Base-by-base conservation (phyloP, 2,329 filamentous ascomycete genomes). In the Sporothrix variecibatus region DNA sequence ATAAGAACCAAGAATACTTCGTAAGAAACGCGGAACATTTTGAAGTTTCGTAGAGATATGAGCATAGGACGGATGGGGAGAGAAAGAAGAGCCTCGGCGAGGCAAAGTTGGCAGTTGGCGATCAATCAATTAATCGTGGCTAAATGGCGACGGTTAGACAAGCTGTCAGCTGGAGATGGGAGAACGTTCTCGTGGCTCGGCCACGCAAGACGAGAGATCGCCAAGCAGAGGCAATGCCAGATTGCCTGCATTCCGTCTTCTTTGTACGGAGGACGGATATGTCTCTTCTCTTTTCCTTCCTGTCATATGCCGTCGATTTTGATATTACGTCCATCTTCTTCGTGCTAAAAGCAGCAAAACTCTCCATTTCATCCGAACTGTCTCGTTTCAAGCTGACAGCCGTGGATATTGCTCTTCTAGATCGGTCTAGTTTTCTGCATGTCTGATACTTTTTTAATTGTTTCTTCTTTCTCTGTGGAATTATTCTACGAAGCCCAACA, bases 81-180 rank as follows among this genome's bases (percentile, higher is more conserved):
- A 64, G 58, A 20, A 20, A 12, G 15, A 60, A 40, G 58, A 34
- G 58, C 58, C 31, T 60, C 58, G 31, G 58, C 58, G 28, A 62
- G 17, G 58, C 28, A 62, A n/a, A 26, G 23, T 9, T 43, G 58
- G 58, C 58, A 60, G 26, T 60, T 28, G 58, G 58, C 58, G 28
- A 62, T 65, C 60, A 65, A 65, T 67, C 62, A 67, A 46, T 65
- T n/a, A 67, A 67, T 65, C 34, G 31, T 65, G 60, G 34, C 20
- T 65, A 65, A 43, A 65, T 65, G 34, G 60, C 60, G 11, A 43
- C n/a, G n/a, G 34, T 43, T 43, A 26, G 60, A 43, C 60, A 38
- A 40, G n/a, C 28, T 62, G 58, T 62, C 58, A 64, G 31, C 31
- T 28, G 20, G 34, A 64, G n/a, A 64, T 17, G 31, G 31, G 1